Percentiles rank a stretch among this genome's conserved stretches.
phyloP scores from a whole-genome alignment of 176 grass and related monocot genomes.

The Triticum urartu region DNA sequence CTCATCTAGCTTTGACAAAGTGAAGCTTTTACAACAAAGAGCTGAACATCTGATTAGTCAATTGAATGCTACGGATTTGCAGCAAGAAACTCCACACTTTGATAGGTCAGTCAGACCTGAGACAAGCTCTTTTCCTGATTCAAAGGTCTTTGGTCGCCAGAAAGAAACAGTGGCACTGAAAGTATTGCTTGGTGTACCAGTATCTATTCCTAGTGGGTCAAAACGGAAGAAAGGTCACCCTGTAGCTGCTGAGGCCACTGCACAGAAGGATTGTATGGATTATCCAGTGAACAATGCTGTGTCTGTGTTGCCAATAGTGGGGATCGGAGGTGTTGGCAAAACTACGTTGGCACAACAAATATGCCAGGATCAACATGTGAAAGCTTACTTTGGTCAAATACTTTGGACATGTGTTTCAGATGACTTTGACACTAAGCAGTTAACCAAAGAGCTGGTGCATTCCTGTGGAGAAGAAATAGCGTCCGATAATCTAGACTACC shows the following conservation, averaged over 20 bases:
- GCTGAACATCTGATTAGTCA: neutral
- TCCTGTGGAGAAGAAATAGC: neutral
- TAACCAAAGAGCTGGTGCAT: constrained; percentile 13
- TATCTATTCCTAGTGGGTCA: neutral
- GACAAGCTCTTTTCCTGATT: neutral
- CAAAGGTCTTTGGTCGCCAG: neutral
- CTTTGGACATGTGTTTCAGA: constrained; percentile 48
- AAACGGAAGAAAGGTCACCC: neutral
- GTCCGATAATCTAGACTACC: constrained; percentile 7
- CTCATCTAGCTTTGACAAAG: neutral
- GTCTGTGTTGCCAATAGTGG: constrained; percentile 27
- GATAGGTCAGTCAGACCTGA: neutral
- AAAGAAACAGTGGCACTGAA: neutral
- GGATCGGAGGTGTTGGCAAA: too few relatives aligned
- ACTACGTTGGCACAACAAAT: constrained; percentile 35
- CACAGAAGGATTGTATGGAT: neutral
- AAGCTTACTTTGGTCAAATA: constrained; percentile 4
- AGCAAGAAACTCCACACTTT: neutral
- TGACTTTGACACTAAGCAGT: constrained; percentile 24
- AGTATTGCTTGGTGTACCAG: neutral
- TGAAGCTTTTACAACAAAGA: neutral
- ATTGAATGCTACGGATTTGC: neutral
- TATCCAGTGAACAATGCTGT: neutral
- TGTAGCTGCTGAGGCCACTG: neutral
- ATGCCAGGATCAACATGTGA: neutral